phyloP scores from a whole-genome alignment of 129 eudicot genomes.

The Mikania micrantha region DNA sequence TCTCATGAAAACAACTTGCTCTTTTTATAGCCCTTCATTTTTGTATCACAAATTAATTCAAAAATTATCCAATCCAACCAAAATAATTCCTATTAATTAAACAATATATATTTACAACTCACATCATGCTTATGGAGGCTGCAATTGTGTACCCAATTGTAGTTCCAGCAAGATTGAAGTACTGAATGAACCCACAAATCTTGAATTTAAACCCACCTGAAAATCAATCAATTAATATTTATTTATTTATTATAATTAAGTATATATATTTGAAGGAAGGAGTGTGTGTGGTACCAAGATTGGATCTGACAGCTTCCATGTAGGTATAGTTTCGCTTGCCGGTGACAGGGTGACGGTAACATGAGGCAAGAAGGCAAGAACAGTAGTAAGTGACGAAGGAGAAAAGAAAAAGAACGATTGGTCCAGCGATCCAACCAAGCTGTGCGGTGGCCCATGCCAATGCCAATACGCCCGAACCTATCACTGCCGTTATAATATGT shows the following conservation, averaged over 20 bases:
- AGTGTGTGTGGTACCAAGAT: slow-evolving; percentile 41
- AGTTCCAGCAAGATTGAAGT: slow-evolving; percentile 59
- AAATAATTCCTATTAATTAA: not conserved
- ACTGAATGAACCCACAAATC: slow-evolving; percentile 63
- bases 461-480: slow-evolving; percentile 64
- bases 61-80: not conserved
- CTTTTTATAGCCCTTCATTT: slow-evolving; percentile 44
- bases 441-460: slow-evolving; percentile 73
- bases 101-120: too few relatives aligned
- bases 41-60: too few relatives aligned
- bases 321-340: slow-evolving; percentile 67
- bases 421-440: slow-evolving; percentile 71
- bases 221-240: too few relatives aligned
- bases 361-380: slow-evolving; percentile 53
- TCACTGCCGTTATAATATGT: slow-evolving; percentile 63
- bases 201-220: slow-evolving; percentile 62
- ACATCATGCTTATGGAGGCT: slow-evolving; percentile 70
- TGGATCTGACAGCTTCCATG: slow-evolving; percentile 56
- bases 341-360: slow-evolving; percentile 51
- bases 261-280: too few relatives aligned
- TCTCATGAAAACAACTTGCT: slow-evolving; percentile 45
- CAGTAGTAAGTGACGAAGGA: slow-evolving; percentile 64
- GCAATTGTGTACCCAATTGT: slow-evolving; percentile 78
- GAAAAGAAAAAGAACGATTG: slow-evolving; percentile 43
- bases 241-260: too few relatives aligned